Percentiles rank a stretch among this genome's conserved stretches.
These are phyloP conservation scores for Chaetomiaceae sp. DNA, from an alignment of 2,329 filamentous ascomycete species.

Conservation along the genomic window DNA sequence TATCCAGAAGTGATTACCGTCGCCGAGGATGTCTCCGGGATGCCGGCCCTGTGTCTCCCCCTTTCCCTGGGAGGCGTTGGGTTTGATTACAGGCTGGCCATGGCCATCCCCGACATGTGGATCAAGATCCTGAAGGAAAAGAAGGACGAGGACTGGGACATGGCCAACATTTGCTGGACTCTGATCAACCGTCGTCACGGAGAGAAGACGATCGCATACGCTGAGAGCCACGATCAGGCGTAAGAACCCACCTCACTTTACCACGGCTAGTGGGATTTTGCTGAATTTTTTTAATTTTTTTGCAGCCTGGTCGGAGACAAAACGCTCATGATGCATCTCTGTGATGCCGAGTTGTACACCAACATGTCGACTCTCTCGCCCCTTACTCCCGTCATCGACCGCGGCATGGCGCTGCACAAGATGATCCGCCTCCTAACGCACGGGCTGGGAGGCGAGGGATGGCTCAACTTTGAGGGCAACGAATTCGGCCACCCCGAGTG, in stretches of 20 bases:
- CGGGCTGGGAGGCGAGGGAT: conserved; percentile 86
- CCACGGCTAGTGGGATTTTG: conserved; percentile 13
- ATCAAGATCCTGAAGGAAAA: conserved; percentile 98
- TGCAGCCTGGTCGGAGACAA: conserved; percentile 89
- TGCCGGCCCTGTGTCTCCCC: conserved; percentile 91
- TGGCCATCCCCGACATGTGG: conserved; percentile 98
- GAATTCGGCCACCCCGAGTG: conserved; percentile 98
- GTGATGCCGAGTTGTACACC: conserved; percentile 94
- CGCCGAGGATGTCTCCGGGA: conserved; percentile 95
- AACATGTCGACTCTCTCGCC: conserved; percentile 86
- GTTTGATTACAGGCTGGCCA: conserved; percentile 94
- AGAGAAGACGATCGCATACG: conserved; percentile 97
- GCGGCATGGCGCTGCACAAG: conserved; percentile 91
- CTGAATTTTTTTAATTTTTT: conserved; percentile 1
- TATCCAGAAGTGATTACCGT: conserved; percentile 88
- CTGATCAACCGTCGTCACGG: conserved; percentile 89
- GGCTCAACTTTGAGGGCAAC: conserved; percentile 98
- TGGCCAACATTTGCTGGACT: conserved; percentile 78
- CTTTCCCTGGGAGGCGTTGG: conserved; percentile 85
- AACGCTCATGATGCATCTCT: conserved; percentile 95
- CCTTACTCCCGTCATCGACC: conserved; percentile 83
- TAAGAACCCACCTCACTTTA: conserved; percentile 43
- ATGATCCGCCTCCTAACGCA: conserved; percentile 95
- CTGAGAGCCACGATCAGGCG: conserved; percentile 97
- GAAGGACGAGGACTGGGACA: conserved; percentile 86